Conservation (phyloP, 2,329 filamentous ascomycete genomes). For the Calonectria henricotiae region DNA sequence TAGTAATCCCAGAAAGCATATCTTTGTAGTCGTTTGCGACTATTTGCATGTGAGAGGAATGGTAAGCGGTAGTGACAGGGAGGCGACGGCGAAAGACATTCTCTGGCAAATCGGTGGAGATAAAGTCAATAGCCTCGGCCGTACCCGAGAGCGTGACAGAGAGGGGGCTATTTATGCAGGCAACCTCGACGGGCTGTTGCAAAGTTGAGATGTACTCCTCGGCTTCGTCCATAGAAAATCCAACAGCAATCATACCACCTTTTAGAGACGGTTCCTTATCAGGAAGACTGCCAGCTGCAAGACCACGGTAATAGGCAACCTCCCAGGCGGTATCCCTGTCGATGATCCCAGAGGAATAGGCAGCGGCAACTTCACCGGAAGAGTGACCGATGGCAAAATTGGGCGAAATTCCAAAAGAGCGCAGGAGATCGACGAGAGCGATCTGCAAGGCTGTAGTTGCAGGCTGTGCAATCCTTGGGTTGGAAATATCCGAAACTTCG, state of each 20-base stretch:
- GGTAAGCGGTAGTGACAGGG: conserved; percentile 62
- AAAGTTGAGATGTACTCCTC: conserved; percentile 50
- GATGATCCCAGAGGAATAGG: conserved; percentile 60
- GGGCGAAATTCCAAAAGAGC: conserved; percentile 55
- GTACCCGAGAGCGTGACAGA: conserved; percentile 65
- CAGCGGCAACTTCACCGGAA: conserved; percentile 66
- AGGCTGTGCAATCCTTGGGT: conserved; percentile 53
- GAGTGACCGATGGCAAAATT: conserved; percentile 63
- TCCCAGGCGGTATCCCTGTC: conserved; percentile 60
- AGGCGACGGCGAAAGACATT: conserved; percentile 58
- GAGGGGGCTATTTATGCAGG: conserved; percentile 64
- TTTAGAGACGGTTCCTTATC: conserved; percentile 51
- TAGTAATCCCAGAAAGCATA: conserved; percentile 49
- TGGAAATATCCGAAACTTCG: conserved; percentile 55
- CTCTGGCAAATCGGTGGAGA: conserved; percentile 56
- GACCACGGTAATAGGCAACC: conserved; percentile 62
- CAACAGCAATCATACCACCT: conserved; percentile 63
- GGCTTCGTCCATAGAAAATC: conserved; percentile 54
- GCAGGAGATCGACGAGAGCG: conserved; percentile 61
- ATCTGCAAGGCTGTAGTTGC: conserved; percentile 63
- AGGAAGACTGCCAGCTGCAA: conserved; percentile 54
- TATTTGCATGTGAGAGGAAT: conserved; percentile 63
- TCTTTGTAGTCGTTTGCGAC: conserved; percentile 59
- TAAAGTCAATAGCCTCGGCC: conserved; percentile 51
- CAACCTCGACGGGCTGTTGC: conserved; percentile 55